Percentiles rank a stretch among this genome's conserved stretches.
These are phyloP conservation scores for Glycine soja DNA, from an alignment of 306 rosid species.

Conservation along the genomic window DNA sequence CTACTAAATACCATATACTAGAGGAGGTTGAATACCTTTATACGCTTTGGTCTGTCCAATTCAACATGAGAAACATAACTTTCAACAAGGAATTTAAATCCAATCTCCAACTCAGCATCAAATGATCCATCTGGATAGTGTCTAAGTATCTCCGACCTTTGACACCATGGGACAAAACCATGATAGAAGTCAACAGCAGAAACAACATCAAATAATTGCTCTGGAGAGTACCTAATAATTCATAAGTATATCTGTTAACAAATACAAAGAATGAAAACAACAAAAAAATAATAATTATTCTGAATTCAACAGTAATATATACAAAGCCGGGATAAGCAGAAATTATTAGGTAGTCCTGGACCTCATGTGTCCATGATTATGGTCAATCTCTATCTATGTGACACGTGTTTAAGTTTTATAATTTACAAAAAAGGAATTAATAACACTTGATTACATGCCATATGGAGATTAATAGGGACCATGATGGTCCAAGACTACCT, in stretches of 20 bases:
- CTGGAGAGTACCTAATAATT: slow-evolving; percentile 77
- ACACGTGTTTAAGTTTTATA: background rate
- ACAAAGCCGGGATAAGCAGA: background rate
- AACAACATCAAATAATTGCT: slow-evolving; percentile 89
- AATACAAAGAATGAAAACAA: background rate
- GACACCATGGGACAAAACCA: slow-evolving; percentile 99
- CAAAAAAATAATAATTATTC: background rate
- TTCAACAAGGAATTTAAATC: slow-evolving; percentile 92
- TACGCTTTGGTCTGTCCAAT: slow-evolving; percentile 67
- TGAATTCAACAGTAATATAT: slow-evolving; percentile 8
- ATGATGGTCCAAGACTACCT: background rate
- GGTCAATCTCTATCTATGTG: background rate
- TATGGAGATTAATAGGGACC: background rate
- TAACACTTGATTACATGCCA: background rate
- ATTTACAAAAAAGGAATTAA: background rate
- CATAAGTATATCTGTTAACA: slow-evolving; percentile 40
- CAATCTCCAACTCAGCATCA: slow-evolving; percentile 97
- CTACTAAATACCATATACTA: background rate
- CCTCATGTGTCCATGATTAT: background rate
- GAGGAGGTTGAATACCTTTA: slow-evolving; percentile 66
- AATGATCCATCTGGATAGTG: slow-evolving; percentile 84
- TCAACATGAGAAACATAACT: slow-evolving; percentile 90
- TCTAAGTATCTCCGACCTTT: slow-evolving; percentile 69
- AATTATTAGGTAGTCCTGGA: background rate
- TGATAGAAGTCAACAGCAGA: slow-evolving; percentile 93